Evolutionary conservation across 2,329 filamentous ascomycete genomes (phyloP).

Genomic region (Juglanconis juglandina): DNA sequence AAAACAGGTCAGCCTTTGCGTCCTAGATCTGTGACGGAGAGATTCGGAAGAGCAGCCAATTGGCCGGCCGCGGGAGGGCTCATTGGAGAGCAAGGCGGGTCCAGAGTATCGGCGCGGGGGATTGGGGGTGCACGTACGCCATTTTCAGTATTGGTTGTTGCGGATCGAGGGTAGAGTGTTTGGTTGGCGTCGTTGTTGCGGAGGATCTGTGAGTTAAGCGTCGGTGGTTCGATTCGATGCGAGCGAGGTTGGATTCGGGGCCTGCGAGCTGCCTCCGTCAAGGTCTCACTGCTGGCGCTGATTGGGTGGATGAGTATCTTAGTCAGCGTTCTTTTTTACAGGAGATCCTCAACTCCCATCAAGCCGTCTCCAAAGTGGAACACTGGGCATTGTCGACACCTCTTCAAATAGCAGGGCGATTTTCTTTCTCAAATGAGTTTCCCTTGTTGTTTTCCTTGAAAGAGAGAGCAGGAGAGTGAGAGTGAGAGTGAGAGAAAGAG

Average conservation of each 20-base stretch:
- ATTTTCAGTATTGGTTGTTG: conserved; percentile 24
- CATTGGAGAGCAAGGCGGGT: neutral
- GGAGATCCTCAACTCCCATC: neutral
- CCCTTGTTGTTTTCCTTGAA: neutral
- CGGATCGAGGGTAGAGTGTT: conserved; percentile 20
- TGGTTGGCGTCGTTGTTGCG: conserved; percentile 21
- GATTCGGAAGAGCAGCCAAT: conserved; percentile 9
- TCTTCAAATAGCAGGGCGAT: neutral
- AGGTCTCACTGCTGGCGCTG: neutral
- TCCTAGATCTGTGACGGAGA: neutral
- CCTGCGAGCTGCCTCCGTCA: conserved; percentile 2
- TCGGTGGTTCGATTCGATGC: conserved; percentile 12
- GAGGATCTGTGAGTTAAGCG: neutral
- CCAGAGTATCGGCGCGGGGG: neutral
- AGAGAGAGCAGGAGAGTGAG: neutral
- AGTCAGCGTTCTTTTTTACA: neutral
- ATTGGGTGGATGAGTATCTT: neutral
- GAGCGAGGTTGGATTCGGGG: neutral
- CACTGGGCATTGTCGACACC: too few species aligned
- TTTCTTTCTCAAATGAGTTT: neutral
- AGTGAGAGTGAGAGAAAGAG: too few species aligned
- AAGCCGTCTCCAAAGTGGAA: neutral
- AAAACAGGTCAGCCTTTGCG: conserved; percentile 26
- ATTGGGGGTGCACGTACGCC: conserved; percentile 24
- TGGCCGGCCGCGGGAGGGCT: neutral